A percentile compares a stretch with the other conserved stretches of the same genome.
Evolutionary conservation across 2,329 filamentous ascomycete species (phyloP).

Genomic region (Xenoacremonium recifei): DNA sequence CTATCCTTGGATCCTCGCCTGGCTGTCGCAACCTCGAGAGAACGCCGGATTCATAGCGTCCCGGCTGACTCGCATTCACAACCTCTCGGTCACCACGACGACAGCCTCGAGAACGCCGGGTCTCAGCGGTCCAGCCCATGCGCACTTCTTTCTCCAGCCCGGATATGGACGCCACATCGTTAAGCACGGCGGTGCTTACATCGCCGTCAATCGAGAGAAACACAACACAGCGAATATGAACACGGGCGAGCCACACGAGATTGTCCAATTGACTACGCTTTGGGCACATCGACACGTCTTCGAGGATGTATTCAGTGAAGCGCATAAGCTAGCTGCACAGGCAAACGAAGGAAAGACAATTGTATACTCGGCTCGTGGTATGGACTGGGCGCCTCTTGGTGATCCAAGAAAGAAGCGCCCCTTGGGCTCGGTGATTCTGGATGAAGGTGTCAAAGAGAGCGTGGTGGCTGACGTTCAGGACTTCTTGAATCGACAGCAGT

Average conservation of each 20-base stretch:
- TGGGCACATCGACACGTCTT: constrained; percentile 89
- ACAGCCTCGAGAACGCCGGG: constrained; percentile 61
- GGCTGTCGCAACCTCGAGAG: constrained; percentile 83
- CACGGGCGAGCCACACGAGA: constrained; percentile 90
- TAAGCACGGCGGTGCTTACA: constrained; percentile 82
- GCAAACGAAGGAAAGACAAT: constrained; percentile 89
- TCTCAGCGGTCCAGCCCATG: constrained; percentile 64
- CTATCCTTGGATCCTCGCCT: constrained; percentile 91
- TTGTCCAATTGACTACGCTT: constrained; percentile 85
- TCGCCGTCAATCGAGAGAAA: constrained; percentile 82
- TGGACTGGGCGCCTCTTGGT: constrained; percentile 83
- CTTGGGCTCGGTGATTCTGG: constrained; percentile 81
- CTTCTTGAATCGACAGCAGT: constrained; percentile 75
- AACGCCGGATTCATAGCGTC: constrained; percentile 57
- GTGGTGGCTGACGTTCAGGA: constrained; percentile 80
- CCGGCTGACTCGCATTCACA: constrained; percentile 58
- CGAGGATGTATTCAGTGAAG: constrained; percentile 84
- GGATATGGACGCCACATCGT: constrained; percentile 88
- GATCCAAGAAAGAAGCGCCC: constrained; percentile 84
- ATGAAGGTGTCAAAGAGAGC: constrained; percentile 77
- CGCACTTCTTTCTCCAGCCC: constrained; percentile 84
- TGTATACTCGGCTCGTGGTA: constrained; percentile 82
- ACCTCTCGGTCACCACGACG: constrained; percentile 56
- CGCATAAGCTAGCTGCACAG: constrained; percentile 74
- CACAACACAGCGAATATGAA: constrained; percentile 78